phyloP scores from a whole-genome alignment of 257 asterid species.

The Lycium barbarum region DNA sequence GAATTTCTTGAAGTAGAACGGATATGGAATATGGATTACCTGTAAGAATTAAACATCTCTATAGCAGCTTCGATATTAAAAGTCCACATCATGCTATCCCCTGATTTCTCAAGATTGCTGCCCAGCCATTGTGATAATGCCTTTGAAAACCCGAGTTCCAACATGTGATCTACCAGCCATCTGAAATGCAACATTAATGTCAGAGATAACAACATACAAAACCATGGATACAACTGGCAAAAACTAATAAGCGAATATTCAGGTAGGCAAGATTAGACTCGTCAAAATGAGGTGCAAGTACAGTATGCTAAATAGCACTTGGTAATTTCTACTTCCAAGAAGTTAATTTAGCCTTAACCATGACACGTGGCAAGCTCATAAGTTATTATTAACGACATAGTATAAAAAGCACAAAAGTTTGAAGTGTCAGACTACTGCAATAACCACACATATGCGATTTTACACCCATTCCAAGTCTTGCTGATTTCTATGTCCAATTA shows the following conservation, averaged over 20 bases:
- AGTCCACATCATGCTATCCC: conserved; percentile 72
- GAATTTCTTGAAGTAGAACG: conserved; percentile 13
- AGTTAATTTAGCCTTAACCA: conserved; percentile 13
- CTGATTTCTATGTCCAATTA: background rate
- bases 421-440: background rate
- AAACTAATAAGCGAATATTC: background rate
- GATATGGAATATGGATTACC: conserved; percentile 42
- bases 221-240: background rate
- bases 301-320: background rate
- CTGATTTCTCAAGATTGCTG: conserved; percentile 87
- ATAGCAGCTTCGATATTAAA: conserved; percentile 89
- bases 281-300: background rate
- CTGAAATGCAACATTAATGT: conserved; percentile 39
- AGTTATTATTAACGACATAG: background rate
- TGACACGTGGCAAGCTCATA: background rate
- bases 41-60: conserved; percentile 86
- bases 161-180: conserved; percentile 96
- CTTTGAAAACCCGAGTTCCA: conserved; percentile 82
- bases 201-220: background rate
- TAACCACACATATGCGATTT: background rate
- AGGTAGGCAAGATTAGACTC: background rate
- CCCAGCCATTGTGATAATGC: conserved; percentile 91
- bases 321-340: background rate
- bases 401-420: background rate
- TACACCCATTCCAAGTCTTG: background rate